These are phyloP conservation scores for Ophiocordyceps camponoti-floridani DNA, from an alignment of 2,329 filamentous ascomycete species.

Conservation along the genomic window DNA sequence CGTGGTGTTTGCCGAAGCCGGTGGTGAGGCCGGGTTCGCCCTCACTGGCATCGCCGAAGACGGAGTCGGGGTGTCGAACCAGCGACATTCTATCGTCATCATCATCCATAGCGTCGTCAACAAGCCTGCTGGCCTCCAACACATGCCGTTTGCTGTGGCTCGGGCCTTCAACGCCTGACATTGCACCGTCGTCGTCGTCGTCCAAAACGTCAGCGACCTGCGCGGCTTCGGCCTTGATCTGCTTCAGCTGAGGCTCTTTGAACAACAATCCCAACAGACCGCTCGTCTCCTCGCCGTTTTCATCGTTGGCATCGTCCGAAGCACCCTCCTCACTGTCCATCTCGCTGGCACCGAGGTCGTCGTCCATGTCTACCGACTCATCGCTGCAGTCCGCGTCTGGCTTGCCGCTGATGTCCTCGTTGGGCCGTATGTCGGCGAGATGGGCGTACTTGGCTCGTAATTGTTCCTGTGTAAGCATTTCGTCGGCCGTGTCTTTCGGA, in stretches of 20 bases:
- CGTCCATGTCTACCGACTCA: constrained; percentile 52
- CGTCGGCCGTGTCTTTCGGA: constrained; percentile 34
- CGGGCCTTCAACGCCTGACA: constrained; percentile 6
- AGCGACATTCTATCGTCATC: constrained; percentile 16
- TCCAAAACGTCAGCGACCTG: constrained; percentile 4
- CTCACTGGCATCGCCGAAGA: constrained; percentile 3
- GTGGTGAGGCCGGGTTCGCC: background rate
- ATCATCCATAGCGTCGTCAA: constrained; percentile 11
- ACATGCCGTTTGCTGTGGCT: background rate
- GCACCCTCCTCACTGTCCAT: constrained; percentile 21
- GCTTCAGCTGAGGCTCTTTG: constrained; percentile 36
- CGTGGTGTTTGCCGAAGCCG: background rate
- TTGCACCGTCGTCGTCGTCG: constrained; percentile 10
- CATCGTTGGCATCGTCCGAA: constrained; percentile 20
- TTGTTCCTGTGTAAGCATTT: constrained; percentile 51
- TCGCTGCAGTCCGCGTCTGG: constrained; percentile 19
- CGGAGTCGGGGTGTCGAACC: constrained; percentile 12
- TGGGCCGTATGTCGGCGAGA: constrained; percentile 29
- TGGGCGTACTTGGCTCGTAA: constrained; percentile 51
- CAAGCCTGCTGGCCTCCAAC: background rate
- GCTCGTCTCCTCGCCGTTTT: constrained; percentile 23
- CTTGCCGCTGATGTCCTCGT: constrained; percentile 3
- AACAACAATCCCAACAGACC: constrained; percentile 40
- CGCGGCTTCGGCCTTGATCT: constrained; percentile 25
- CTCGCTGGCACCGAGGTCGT: constrained; percentile 43